A percentile compares a stretch with the other conserved stretches of the same genome.
Evolutionary conservation across 257 asterid species (phyloP).

Genomic region (Salvia splendens): DNA sequence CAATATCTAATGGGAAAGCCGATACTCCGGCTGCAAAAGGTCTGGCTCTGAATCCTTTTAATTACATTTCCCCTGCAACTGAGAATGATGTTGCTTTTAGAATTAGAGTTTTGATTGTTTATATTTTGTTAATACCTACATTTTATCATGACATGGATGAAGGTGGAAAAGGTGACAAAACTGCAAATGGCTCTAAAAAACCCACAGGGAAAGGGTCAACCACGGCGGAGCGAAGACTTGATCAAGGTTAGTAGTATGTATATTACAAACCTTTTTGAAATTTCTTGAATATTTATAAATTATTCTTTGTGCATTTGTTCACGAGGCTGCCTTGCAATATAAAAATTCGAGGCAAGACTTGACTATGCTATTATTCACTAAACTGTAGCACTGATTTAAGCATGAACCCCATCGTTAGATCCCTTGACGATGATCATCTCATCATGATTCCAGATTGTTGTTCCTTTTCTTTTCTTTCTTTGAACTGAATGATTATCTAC

Average conservation of each 20-base stretch:
- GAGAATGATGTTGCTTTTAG: constrained; percentile 19
- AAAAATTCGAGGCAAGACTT: constrained; percentile 22
- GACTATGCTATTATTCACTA: constrained; percentile 5
- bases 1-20: constrained; percentile 51
- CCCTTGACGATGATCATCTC: background rate
- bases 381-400: constrained; percentile 15
- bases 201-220: constrained; percentile 50
- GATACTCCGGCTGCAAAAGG: constrained; percentile 45
- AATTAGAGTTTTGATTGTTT: constrained; percentile 19
- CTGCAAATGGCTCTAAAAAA: constrained; percentile 51
- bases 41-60: constrained; percentile 27
- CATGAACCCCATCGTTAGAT: background rate
- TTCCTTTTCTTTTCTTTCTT: constrained; percentile 24
- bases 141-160: constrained; percentile 43
- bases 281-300: constrained; percentile 2
- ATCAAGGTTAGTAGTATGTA: constrained; percentile 49
- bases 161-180: constrained; percentile 66
- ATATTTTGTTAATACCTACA: background rate
- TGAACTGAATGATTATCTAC: constrained; percentile 33
- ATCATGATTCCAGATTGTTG: constrained; percentile 18
- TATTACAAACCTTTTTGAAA: background rate
- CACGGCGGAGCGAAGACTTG: constrained; percentile 53
- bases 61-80: constrained; percentile 25
- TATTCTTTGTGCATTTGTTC: constrained; percentile 2
- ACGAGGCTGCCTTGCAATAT: constrained; percentile 6